Conservation (phyloP, 2,329 filamentous ascomycete genomes). For the Aspergillus sp. region DNA sequence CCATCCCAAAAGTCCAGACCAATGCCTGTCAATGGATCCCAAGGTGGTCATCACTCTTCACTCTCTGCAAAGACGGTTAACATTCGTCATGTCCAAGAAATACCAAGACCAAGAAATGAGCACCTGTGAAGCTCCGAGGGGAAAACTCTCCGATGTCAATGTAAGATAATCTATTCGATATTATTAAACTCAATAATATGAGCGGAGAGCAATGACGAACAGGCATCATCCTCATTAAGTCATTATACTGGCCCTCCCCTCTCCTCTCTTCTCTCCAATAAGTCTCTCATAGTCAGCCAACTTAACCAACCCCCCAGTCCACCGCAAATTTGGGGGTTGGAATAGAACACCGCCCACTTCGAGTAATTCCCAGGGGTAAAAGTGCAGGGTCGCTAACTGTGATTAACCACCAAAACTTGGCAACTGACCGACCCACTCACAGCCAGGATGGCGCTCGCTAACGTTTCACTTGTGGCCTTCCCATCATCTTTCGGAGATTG, state of each 20-base stretch:
- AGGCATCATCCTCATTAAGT: not conserved
- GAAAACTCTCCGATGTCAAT: not conserved
- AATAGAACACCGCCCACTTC: not conserved
- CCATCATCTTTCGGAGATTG: conserved; percentile 6
- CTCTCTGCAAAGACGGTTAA: too few relatives aligned
- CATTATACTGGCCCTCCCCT: too few relatives aligned
- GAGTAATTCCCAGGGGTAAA: conserved; percentile 7
- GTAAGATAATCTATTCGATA: too few relatives aligned
- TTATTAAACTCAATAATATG: too few relatives aligned
- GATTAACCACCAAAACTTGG: conserved; percentile 12
- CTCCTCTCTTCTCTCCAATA: not conserved
- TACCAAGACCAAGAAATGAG: not conserved
- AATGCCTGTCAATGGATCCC: not conserved
- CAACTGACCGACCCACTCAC: conserved; percentile 3
- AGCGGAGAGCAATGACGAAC: too few relatives aligned
- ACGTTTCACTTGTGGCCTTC: conserved; percentile 23
- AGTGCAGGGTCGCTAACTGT: not conserved
- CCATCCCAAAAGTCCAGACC: not conserved
- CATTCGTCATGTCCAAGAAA: not conserved
- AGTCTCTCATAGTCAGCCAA: too few relatives aligned
- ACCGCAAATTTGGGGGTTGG: not conserved
- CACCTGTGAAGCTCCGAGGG: too few relatives aligned
- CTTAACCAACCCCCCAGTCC: not conserved
- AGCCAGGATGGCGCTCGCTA: conserved; percentile 16
- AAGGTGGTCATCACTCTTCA: not conserved